Evolutionary conservation across 75 land plant genomes (phyloP), one percentile per base, ranked within the genome.

Genomic region (Cunninghamia lanceolata): DNA sequence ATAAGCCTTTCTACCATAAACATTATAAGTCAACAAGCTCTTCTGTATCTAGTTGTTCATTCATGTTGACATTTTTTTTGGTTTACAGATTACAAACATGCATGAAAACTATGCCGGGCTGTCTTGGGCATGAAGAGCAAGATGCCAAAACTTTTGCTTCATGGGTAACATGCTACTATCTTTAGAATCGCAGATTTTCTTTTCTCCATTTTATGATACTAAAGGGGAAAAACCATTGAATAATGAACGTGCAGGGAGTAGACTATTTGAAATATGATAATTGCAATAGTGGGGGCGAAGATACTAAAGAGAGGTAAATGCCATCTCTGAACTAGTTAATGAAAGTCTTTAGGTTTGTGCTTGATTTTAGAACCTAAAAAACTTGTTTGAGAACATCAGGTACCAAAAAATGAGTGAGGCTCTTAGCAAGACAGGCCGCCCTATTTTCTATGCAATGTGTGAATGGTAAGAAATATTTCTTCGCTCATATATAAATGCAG

Each of bases 251-350:
- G 36, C 87, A 96, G 97, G 99, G 94, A 9, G 82, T 97, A 56
- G 96, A 97, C 85, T 97, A 97, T 89, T 87, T 97, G 86, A 97
- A 97, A 86, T 96, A 96, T 90, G 99, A 96, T 86, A 95, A 96
- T 82, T 96, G 97, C 87, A 45, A 90, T 40, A 92, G 91, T 87
- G 88, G 89, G 45, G 89, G 87, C 42, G 82, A 79, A 11, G 91
- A 87, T 79, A 95, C 94, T n/a, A 89, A 81, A 84, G 4, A 42
- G 39, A 87, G 93, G 93, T 92, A 52, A 5, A 11, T 38, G 4
- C 6, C 15, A 84, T 39, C 21, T 16, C 0, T 39, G 21, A 21
- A 14, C 9, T 16, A 36, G 7, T 38, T 38, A 4, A 77, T 39
- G 25, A 7, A 39, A 3, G 42, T 1, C 8, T 68, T 7, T 19